Evolutionary conservation across 257 asterid species (phyloP).

Genomic region (Catharanthus roseus): DNA sequence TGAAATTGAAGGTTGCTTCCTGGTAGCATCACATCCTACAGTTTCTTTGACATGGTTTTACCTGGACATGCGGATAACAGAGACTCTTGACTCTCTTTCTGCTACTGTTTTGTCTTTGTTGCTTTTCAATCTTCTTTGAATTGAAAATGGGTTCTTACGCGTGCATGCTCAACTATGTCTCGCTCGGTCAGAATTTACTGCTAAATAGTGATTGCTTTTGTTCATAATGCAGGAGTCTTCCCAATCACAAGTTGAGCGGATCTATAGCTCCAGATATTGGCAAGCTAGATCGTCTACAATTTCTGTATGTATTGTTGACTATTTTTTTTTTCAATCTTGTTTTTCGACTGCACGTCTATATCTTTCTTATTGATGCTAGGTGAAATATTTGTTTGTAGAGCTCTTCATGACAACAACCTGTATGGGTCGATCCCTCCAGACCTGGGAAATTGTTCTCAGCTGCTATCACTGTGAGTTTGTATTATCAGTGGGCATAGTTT

Average conservation of each 20-base stretch:
- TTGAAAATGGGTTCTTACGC: neutral
- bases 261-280: conserved; percentile 79
- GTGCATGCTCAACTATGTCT: neutral
- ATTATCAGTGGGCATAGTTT: neutral
- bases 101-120: neutral
- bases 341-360: conserved; percentile 9
- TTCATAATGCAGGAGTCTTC: conserved; percentile 69
- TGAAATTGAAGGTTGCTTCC: neutral
- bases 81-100: neutral
- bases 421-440: conserved; percentile 88
- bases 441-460: conserved; percentile 76
- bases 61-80: neutral
- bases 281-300: conserved; percentile 73
- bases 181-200: neutral
- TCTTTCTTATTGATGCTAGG: conserved; percentile 25
- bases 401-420: conserved; percentile 82
- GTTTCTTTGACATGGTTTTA: neutral
- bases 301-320: conserved; percentile 53
- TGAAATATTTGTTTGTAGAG: conserved; percentile 40
- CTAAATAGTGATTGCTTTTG: conserved; percentile 9
- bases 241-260: conserved; percentile 88
- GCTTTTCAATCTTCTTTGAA: neutral
- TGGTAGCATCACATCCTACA: neutral
- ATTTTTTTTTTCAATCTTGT: no score
- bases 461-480: conserved; percentile 76